phyloP scores from a whole-genome alignment of 345 rosid genomes.

The Garcia nutans region DNA sequence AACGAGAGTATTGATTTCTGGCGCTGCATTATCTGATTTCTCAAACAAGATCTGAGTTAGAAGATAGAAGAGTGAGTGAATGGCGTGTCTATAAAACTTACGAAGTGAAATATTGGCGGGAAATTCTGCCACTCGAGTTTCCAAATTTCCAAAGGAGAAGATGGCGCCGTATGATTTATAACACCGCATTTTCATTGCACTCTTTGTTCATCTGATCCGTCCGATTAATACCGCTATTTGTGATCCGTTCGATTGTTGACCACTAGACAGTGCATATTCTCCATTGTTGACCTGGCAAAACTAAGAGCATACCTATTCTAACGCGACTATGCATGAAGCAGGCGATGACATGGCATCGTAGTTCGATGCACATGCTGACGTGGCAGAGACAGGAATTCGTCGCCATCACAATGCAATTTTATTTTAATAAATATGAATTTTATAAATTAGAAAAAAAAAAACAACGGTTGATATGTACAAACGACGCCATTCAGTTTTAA shows the following conservation, averaged over 20 bases:
- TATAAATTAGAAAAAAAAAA: too few species aligned
- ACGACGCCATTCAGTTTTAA: too few species aligned
- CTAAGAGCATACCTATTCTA: too few species aligned
- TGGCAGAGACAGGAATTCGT: too few species aligned
- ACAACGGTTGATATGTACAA: too few species aligned
- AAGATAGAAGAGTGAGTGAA: background rate
- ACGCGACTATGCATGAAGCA: too few species aligned
- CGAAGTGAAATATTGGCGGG: constrained; percentile 17
- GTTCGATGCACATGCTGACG: too few species aligned
- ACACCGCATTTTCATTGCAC: background rate
- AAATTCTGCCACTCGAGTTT: background rate
- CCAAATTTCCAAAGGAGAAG: constrained; percentile 4
- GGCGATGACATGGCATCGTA: too few species aligned
- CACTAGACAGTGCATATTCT: too few species aligned
- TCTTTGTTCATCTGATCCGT: background rate
- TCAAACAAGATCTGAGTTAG: background rate
- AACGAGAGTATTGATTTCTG: constrained; percentile 75
- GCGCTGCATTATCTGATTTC: constrained; percentile 59
- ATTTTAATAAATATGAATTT: too few species aligned
- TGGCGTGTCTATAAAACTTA: background rate
- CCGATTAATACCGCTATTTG: background rate
- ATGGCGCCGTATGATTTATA: background rate
- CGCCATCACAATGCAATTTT: too few species aligned
- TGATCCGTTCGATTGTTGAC: background rate
- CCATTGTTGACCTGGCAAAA: too few species aligned